A percentile compares a stretch with the other conserved stretches of the same genome.
phyloP scores from a whole-genome alignment of 2,329 filamentous ascomycete species.

The Fusarium sp. region DNA sequence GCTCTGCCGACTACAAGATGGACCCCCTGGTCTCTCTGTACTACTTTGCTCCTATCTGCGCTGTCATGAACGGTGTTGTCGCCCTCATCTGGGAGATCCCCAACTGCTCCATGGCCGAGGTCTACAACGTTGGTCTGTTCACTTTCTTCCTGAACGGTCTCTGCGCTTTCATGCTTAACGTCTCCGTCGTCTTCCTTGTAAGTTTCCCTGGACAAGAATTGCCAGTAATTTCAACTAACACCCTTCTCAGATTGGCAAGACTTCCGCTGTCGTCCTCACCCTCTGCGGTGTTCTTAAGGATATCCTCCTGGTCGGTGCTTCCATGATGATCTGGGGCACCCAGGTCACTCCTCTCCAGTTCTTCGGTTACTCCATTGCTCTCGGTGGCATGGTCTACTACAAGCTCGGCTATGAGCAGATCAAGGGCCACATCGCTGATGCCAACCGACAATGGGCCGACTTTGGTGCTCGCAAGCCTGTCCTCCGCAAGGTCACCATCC shows the following conservation, averaged over 20 bases:
- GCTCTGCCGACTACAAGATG: conserved; percentile 90
- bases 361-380: conserved; percentile 85
- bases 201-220: conserved; percentile 47
- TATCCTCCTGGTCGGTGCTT: conserved; percentile 82
- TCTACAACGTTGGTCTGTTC: conserved; percentile 78
- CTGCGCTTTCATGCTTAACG: conserved; percentile 83
- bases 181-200: conserved; percentile 88
- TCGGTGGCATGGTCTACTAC: conserved; percentile 82
- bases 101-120: conserved; percentile 73
- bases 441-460: conserved; percentile 83
- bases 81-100: conserved; percentile 81
- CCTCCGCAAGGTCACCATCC: conserved; percentile 80
- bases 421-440: conserved; percentile 80
- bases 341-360: conserved; percentile 80
- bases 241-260: conserved; percentile 81
- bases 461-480: conserved; percentile 82
- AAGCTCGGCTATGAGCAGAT: conserved; percentile 86
- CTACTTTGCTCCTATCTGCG: conserved; percentile 89
- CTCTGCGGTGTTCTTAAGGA: conserved; percentile 91
- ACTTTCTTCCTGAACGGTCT: conserved; percentile 81
- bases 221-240: conserved; percentile 40
- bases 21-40: conserved; percentile 88
- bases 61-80: conserved; percentile 80
- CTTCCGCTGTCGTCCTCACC: conserved; percentile 85
- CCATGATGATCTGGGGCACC: conserved; percentile 84